These are phyloP conservation scores for Amniculicola lignicola DNA, from an alignment of 495 filamentous ascomycete species.

Conservation along the genomic window DNA sequence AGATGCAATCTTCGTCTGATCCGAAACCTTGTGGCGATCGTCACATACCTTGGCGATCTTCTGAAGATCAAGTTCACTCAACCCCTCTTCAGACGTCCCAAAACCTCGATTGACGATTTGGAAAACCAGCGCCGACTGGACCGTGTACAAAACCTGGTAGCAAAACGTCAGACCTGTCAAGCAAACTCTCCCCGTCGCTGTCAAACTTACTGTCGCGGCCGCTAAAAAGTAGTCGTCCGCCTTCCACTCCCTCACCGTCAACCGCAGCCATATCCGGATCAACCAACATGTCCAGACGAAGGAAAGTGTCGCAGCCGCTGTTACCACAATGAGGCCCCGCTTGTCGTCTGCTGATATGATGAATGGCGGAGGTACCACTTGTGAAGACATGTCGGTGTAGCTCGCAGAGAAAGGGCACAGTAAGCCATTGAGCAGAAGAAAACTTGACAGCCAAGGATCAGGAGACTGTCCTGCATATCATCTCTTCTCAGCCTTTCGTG, in stretches of 20 bases:
- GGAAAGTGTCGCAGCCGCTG: constrained; percentile 13
- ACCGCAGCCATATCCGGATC: constrained; percentile 19
- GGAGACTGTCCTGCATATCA: too few species aligned
- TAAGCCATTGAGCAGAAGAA: neutral
- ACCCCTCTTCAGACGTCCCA: neutral
- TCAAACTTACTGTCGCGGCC: constrained; percentile 19
- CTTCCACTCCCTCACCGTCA: constrained; percentile 15
- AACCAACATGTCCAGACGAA: constrained; percentile 27
- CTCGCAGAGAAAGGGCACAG: neutral
- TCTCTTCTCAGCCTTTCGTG: too few species aligned
- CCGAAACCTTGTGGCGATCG: constrained; percentile 5
- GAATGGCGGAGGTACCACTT: constrained; percentile 17
- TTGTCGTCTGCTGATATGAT: constrained; percentile 21
- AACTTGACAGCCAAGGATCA: too few species aligned
- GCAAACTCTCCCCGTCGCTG: neutral
- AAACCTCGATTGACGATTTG: constrained; percentile 15
- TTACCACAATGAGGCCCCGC: constrained; percentile 22
- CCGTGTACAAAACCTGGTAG: constrained; percentile 13
- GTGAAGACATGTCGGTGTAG: neutral
- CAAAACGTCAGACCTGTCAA: neutral
- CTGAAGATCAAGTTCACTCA: neutral
- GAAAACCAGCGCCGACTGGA: constrained; percentile 12
- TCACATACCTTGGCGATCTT: constrained; percentile 23
- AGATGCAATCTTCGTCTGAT: too few species aligned
- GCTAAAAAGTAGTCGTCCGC: constrained; percentile 21